Base-by-base conservation (phyloP, 495 filamentous ascomycete genomes). In the Penicillium subrubescens region DNA sequence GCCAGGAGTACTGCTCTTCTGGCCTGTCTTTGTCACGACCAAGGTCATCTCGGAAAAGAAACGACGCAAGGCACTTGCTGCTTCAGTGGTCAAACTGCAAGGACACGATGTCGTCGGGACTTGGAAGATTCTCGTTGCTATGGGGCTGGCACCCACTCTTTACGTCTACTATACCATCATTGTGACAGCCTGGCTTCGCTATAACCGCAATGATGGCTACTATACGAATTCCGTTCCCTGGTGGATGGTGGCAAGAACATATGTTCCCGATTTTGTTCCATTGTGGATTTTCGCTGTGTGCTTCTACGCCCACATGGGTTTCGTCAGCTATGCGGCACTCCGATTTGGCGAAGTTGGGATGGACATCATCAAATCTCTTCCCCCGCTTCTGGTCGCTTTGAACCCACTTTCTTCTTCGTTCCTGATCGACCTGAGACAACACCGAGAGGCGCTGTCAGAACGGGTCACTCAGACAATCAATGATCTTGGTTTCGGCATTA, bases 61-160 rank as follows among this genome's bases (percentile, higher is more conserved):
- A 77, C 90, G 93, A 1, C 87, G 86, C 64, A 88, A 93, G 72
- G 95, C 95, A 0, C 85, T 99, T 10, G 94, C 93, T 3, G 93
- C 88, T 23, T 97, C 93, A 5, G 91, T 90, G 3, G 95, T 99
- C 66, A 99, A 99, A 73, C 85, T 99, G 31, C 89, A 94, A 75
- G 95, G 91, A 19, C 86, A 88, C 50, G 95, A 99, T 72, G 95
- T 99, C 19, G 92, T 99, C 79, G 92, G 93, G 0, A 97, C 94
- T 1, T 99, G 95, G 95, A 99, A 99, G 75, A 84, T 99, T 15
- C 87, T 99, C 10, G 93, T 97, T n/a, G 86, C 94, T 35, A 82
- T 97, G 71, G 92, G 88, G 17, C 86, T 99, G 67, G 91, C 93
- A 10, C 95, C 95, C 0, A 78, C 92, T 8, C 81, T 97, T 5